Evolutionary conservation across 1,139 yeast species (phyloP).

Genomic region (Geotrichum europaeum): DNA sequence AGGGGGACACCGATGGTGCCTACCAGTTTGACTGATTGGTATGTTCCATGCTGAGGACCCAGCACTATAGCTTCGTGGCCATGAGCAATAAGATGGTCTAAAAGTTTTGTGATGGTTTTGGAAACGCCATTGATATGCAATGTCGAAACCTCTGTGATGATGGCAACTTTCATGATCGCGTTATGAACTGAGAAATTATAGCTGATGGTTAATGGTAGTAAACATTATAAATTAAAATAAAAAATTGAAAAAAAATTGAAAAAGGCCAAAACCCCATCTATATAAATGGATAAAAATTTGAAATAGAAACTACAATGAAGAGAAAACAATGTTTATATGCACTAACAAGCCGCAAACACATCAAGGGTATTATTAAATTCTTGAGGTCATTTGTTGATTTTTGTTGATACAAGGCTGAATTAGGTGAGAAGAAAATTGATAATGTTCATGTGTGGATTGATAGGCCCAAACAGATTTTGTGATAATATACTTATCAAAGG

Average conservation of each 20-base stretch:
- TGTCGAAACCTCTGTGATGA: conserved; percentile 20
- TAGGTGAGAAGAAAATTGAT: not conserved
- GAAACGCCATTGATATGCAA: conserved; percentile 23
- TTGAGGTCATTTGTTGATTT: too few species aligned
- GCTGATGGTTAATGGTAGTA: not conserved
- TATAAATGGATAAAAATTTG: not conserved
- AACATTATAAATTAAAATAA: not conserved
- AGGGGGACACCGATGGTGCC: conserved; percentile 22
- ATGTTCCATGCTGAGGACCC: conserved; percentile 20
- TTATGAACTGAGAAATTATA: not conserved
- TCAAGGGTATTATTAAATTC: not conserved
- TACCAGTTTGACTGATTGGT: conserved; percentile 17
- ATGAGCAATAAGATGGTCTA: conserved; percentile 19
- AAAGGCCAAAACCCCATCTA: not conserved
- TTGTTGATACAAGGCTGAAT: not conserved
- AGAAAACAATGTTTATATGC: not conserved
- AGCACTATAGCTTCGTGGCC: conserved; percentile 20
- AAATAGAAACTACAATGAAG: not conserved
- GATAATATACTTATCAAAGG: not conserved
- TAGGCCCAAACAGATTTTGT: not conserved
- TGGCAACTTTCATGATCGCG: not conserved
- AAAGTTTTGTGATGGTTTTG: conserved; percentile 19
- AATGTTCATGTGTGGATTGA: not conserved
- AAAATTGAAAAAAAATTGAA: not conserved
- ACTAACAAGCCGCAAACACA: not conserved